Evolutionary conservation across 331 rosid species (phyloP).

Genomic region (Quercus lobata): DNA sequence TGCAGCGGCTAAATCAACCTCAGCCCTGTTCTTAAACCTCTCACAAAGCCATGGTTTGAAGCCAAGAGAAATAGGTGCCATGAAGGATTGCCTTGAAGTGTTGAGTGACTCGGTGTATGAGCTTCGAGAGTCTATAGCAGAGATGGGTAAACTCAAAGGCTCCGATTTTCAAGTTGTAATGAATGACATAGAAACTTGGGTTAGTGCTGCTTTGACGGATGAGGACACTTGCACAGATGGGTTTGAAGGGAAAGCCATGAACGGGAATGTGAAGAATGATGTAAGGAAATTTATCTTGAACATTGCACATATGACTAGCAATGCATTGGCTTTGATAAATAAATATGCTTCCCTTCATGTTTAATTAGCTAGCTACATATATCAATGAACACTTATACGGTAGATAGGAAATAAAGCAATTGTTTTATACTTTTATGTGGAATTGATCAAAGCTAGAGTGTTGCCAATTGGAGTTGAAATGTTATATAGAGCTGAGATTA

Average conservation of each 20-base stretch:
- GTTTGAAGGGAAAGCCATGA: slow-evolving; percentile 29
- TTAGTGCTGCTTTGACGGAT: slow-evolving; percentile 81
- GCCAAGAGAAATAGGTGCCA: slow-evolving; percentile 46
- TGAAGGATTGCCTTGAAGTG: slow-evolving; percentile 69
- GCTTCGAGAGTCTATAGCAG: slow-evolving; percentile 41
- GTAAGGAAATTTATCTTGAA: slow-evolving; percentile 35
- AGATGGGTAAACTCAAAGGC: slow-evolving; percentile 36
- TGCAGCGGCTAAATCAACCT: slow-evolving; percentile 46
- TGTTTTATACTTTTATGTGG: too few relatives aligned
- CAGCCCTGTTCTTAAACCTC: slow-evolving; percentile 21
- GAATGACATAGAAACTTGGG: slow-evolving; percentile 76
- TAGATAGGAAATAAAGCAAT: too few relatives aligned
- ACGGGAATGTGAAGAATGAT: slow-evolving; percentile 25
- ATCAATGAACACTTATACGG: too few relatives aligned
- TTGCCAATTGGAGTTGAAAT: too few relatives aligned
- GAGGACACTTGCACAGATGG: slow-evolving; percentile 74
- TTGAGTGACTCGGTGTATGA: slow-evolving; percentile 57
- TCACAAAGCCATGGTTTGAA: slow-evolving; percentile 30
- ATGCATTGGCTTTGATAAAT: slow-evolving; percentile 76
- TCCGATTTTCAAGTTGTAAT: slow-evolving; percentile 32
- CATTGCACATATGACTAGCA: slow-evolving; percentile 60
- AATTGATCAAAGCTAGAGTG: too few relatives aligned
- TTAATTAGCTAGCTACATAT: not conserved
- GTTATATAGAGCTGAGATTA: too few relatives aligned
- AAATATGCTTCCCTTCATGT: slow-evolving; percentile 37